Evolutionary conservation across 108 stramenopile species (phyloP).

Genomic region (Bacterosira constricta): DNA sequence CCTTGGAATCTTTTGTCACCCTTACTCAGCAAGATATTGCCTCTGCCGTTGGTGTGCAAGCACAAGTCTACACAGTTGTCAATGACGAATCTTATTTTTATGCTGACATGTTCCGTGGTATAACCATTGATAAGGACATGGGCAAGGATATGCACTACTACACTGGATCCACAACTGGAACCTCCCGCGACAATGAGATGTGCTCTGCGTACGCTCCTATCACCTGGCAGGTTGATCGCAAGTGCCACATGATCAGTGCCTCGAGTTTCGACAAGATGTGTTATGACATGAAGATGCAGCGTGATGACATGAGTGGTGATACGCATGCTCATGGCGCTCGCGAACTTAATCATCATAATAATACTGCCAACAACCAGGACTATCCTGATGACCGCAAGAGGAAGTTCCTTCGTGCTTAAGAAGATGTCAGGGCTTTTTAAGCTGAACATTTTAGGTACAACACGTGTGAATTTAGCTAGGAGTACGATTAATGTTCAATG

Average conservation of each 20-base stretch:
- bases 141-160: constrained; percentile 61
- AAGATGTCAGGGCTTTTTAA: neutral
- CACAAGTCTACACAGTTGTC: constrained; percentile 54
- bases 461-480: neutral
- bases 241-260: constrained; percentile 73
- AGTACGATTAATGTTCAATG: no score
- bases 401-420: neutral
- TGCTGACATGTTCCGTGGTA: constrained; percentile 49
- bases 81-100: constrained; percentile 56
- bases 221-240: constrained; percentile 81
- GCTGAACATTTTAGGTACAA: neutral
- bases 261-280: constrained; percentile 78
- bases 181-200: constrained; percentile 46
- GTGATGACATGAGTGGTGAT: constrained; percentile 70
- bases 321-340: constrained; percentile 68
- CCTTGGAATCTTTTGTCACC: constrained; percentile 5
- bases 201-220: constrained; percentile 69
- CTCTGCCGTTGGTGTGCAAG: constrained; percentile 43
- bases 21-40: constrained; percentile 9
- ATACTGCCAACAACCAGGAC: constrained; percentile 51
- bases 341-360: constrained; percentile 47
- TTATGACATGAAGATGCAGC: constrained; percentile 61
- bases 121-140: constrained; percentile 43
- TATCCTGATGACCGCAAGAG: neutral
- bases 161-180: constrained; percentile 76